phyloP scores from a whole-genome alignment of 441 rosid species.

The Gossypium gossypioides region DNA sequence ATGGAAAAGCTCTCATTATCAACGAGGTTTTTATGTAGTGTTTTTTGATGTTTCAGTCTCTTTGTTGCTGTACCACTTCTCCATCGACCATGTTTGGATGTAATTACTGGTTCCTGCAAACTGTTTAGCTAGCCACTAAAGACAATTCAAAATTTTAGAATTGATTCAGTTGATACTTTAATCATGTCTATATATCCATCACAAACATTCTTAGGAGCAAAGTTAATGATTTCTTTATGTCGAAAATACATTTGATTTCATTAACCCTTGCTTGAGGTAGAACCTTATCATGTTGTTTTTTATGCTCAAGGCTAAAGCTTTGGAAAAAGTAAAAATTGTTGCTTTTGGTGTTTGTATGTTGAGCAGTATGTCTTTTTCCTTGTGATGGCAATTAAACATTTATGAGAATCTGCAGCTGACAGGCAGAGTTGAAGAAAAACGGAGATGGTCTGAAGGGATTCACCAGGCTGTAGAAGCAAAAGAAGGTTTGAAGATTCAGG shows the following conservation, averaged over 20 bases:
- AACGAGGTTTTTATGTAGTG: constrained; percentile 51
- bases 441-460: constrained; percentile 96
- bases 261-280: neutral
- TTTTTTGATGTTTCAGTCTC: neutral
- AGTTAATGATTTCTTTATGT: neutral
- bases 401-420: constrained; percentile 51
- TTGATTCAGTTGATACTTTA: neutral
- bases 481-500: constrained; percentile 91
- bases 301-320: neutral
- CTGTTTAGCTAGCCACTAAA: neutral
- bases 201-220: neutral
- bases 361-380: neutral
- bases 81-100: neutral
- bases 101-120: constrained; percentile 1
- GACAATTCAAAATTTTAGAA: neutral
- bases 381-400: constrained; percentile 1
- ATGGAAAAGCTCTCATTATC: constrained; percentile 85
- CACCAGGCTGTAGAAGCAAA: constrained; percentile 98
- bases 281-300: neutral
- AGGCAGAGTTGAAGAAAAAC: constrained; percentile 95
- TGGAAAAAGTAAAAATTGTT: neutral
- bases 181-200: neutral
- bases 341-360: neutral
- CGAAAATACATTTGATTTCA: neutral
- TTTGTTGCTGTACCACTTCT: constrained; percentile 1